A percentile compares a stretch with the other conserved stretches of the same genome.
These are phyloP conservation scores for Pterula multifida DNA, from an alignment of 1,284 basidiomycete species.

Conservation along the genomic window DNA sequence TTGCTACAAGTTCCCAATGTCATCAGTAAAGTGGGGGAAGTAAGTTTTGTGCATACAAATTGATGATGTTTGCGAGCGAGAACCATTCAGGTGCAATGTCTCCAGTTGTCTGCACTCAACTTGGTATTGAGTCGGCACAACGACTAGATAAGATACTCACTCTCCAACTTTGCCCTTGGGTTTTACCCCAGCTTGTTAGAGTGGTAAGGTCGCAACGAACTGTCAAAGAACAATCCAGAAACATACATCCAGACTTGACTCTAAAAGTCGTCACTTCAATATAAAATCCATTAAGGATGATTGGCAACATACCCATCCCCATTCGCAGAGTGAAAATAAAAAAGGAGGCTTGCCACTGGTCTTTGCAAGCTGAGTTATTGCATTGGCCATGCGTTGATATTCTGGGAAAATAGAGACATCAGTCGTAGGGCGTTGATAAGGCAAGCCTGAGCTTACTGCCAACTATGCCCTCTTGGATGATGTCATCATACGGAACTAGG, in stretches of 20 bases:
- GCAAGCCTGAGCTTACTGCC: conserved; percentile 32
- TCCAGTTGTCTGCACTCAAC: conserved; percentile 35
- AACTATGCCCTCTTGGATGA: conserved; percentile 39
- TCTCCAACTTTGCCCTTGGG: conserved; percentile 47
- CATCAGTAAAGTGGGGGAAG: background rate
- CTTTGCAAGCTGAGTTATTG: conserved; percentile 31
- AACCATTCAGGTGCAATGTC: conserved; percentile 36
- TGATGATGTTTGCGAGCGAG: conserved; percentile 25
- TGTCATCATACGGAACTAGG: conserved; percentile 38
- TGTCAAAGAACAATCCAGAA: background rate
- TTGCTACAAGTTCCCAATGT: conserved; percentile 16
- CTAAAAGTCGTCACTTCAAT: conserved; percentile 3
- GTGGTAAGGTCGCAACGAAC: background rate
- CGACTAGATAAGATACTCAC: conserved; percentile 18
- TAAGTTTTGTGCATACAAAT: conserved; percentile 16
- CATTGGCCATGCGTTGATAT: conserved; percentile 41
- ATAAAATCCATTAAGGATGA: background rate
- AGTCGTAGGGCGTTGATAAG: no score
- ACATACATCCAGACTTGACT: conserved; percentile 2
- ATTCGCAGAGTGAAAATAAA: conserved; percentile 41
- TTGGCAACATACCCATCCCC: conserved; percentile 35
- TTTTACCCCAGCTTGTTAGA: conserved; percentile 37
- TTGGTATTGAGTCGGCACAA: conserved; percentile 1
- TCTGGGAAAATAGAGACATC: conserved; percentile 23
- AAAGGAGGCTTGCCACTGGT: conserved; percentile 32